Evolutionary conservation across 257 asterid species (phyloP).

Genomic region (Plectranthus barbatus): DNA sequence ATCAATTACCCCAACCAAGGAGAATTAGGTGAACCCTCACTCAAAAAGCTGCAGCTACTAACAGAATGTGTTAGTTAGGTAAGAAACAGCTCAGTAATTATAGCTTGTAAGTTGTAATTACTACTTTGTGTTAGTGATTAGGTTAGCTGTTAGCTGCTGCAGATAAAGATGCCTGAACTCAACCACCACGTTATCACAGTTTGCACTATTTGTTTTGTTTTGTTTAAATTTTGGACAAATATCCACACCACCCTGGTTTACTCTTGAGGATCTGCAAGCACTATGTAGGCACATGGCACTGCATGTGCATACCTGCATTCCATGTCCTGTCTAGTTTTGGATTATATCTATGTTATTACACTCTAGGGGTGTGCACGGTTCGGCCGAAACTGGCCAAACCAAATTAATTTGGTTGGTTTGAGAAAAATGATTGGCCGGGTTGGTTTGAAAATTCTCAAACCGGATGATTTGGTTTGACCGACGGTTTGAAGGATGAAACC

Average conservation of each 20-base stretch:
- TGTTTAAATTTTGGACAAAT: neutral
- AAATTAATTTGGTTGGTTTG: too few relatives aligned
- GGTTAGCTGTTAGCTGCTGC: slow-evolving; percentile 29
- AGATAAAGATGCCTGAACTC: slow-evolving; percentile 7
- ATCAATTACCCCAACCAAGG: neutral
- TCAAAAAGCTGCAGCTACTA: neutral
- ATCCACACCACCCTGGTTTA: slow-evolving; percentile 6
- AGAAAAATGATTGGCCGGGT: too few relatives aligned
- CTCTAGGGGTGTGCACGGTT: too few relatives aligned
- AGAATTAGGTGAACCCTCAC: neutral
- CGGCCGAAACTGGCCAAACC: too few relatives aligned
- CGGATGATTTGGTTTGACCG: too few relatives aligned
- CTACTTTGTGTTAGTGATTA: slow-evolving; percentile 16
- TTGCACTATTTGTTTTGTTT: neutral
- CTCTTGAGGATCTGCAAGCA: slow-evolving; percentile 1
- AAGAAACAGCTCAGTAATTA: neutral
- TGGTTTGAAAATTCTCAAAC: too few relatives aligned
- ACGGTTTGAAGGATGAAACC: too few relatives aligned
- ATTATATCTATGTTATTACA: neutral
- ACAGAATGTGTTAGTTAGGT: neutral
- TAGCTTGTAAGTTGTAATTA: neutral
- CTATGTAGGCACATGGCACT: slow-evolving; percentile 14
- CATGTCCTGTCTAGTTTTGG: neutral
- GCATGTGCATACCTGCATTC: neutral
- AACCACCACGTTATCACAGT: slow-evolving; percentile 24